Percentiles rank a stretch among this genome's conserved stretches.
Evolutionary conservation across 73 alveolate genomes (phyloP).

Genomic region (Tetrahymena borealis): DNA sequence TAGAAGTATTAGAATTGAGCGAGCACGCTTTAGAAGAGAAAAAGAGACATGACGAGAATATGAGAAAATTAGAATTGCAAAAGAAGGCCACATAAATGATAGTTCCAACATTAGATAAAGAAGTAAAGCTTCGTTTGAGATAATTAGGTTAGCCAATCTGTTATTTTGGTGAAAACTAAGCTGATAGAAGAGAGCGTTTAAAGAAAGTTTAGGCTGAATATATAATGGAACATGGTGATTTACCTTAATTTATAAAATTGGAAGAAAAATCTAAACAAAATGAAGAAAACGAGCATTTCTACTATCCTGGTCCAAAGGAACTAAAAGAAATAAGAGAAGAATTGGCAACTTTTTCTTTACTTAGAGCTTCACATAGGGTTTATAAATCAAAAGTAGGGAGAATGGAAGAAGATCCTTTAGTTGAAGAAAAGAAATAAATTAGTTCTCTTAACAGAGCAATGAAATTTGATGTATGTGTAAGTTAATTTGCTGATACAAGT

Average conservation of each 20-base stretch:
- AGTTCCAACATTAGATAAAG: slow-evolving; percentile 6
- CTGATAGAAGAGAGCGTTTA: slow-evolving; percentile 28
- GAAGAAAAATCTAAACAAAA: slow-evolving; percentile 3
- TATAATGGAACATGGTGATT: slow-evolving; percentile 13
- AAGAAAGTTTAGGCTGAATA: slow-evolving; percentile 15
- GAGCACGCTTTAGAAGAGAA: neutral
- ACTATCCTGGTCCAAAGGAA: slow-evolving; percentile 51
- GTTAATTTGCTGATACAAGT: slow-evolving; percentile 67
- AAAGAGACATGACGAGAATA: neutral
- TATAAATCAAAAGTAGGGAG: slow-evolving; percentile 32
- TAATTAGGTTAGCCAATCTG: slow-evolving; percentile 26
- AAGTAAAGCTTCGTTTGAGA: slow-evolving; percentile 16
- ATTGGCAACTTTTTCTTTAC: slow-evolving; percentile 59
- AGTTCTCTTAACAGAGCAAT: slow-evolving; percentile 33
- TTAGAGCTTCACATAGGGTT: slow-evolving; percentile 50
- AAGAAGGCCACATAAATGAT: slow-evolving; percentile 5
- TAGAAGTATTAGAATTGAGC: neutral
- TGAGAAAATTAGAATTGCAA: slow-evolving; percentile 1
- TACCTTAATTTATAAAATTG: slow-evolving; percentile 15
- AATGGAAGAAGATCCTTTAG: slow-evolving; percentile 37
- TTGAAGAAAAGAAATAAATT: slow-evolving; percentile 45
- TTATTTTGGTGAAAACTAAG: slow-evolving; percentile 32
- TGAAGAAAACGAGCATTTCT: slow-evolving; percentile 59
- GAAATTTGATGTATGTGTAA: slow-evolving; percentile 45
- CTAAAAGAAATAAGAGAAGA: slow-evolving; percentile 55